Percentiles rank a stretch among this genome's conserved stretches.
These are phyloP conservation scores for Blastobotrys petasosporus DNA, from an alignment of 1,139 yeast species.

Conservation along the genomic window DNA sequence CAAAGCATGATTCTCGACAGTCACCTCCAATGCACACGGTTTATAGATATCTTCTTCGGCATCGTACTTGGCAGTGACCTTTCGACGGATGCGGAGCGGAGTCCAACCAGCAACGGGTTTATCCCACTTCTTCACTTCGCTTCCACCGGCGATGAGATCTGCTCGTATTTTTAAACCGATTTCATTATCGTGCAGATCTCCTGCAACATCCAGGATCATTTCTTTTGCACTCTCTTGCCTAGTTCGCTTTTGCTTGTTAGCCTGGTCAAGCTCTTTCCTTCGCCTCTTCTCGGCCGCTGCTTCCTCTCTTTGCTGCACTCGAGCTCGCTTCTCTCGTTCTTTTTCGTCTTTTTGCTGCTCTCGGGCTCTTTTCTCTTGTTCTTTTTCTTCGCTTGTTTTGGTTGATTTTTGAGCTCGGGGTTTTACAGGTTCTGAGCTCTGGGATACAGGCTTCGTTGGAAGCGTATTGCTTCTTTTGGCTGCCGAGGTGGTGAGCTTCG, in stretches of 20 bases:
- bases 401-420: neutral
- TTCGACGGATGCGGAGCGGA: constrained; percentile 17
- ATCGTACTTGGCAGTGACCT: constrained; percentile 18
- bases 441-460: too few relatives aligned
- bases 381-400: neutral
- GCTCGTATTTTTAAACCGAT: constrained; percentile 11
- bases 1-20: constrained; percentile 15
- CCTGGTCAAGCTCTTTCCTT: constrained; percentile 9
- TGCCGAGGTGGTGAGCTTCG: too few relatives aligned
- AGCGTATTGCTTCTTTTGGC: too few relatives aligned
- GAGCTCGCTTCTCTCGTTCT: constrained; percentile 4
- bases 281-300: constrained; percentile 8
- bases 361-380: neutral
- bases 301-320: constrained; percentile 1
- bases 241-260: constrained; percentile 2
- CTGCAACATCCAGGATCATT: constrained; percentile 17
- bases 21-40: constrained; percentile 16
- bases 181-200: constrained; percentile 6
- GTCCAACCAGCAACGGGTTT: neutral
- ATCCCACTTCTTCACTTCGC: constrained; percentile 8
- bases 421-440: too few relatives aligned
- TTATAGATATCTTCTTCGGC: constrained; percentile 17
- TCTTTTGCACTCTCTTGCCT: constrained; percentile 16
- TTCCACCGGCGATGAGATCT: constrained; percentile 5
- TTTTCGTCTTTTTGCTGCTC: neutral